Base-by-base conservation (phyloP, 768 basidiomycete genomes). In the Atractiella rhizophila region DNA sequence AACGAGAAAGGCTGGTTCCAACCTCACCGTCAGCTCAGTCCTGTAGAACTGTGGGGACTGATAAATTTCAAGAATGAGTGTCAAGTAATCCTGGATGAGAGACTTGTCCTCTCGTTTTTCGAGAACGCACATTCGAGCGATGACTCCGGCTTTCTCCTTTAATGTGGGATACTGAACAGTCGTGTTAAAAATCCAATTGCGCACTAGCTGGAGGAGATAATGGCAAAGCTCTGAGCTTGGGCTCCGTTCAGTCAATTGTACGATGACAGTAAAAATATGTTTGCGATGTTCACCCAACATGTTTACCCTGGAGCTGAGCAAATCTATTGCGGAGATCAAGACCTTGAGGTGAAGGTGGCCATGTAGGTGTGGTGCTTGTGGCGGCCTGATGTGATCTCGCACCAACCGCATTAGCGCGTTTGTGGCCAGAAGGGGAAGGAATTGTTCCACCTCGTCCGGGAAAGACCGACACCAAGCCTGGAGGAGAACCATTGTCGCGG, bases 1-100 rank as follows among this genome's bases (percentile, higher is more conserved):
- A 23, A 94, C 65, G 27, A 96, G 65, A 64, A 94, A 98, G 1
- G 85, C 74, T 23, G 78, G 74, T 54, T 98, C 91, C 15, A 98
- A 66, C 10, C 85, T 73, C 30, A 78, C 74, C 2, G 91, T 98
- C 46, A 98, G 64, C 49, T 98, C 91, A 42, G 81, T 88, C 31
- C 86, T 72, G 30, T 82, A 74, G 33, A 98, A 62, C 4, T 63
- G 60, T 15, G 81, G 74, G 32, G 85, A 77, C 5, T 75, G 80
- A 62, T 94, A 98, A 52, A 98, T 86, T 45, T 86, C 82, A 55
- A 80, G 75, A 42, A 98, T 76, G 45, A 96, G 66, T 47, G 77
- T 73, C 50, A 96, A 65, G 57, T 82, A 96, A 30, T 74, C 68
- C 33, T 73, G 69, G 57, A 78, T 81, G 4, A 96, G 65, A 4